Evolutionary conservation across 805 yeast genomes (phyloP), one percentile per base, ranked within the genome.

Genomic region (Sugiyamaella valdiviana): DNA sequence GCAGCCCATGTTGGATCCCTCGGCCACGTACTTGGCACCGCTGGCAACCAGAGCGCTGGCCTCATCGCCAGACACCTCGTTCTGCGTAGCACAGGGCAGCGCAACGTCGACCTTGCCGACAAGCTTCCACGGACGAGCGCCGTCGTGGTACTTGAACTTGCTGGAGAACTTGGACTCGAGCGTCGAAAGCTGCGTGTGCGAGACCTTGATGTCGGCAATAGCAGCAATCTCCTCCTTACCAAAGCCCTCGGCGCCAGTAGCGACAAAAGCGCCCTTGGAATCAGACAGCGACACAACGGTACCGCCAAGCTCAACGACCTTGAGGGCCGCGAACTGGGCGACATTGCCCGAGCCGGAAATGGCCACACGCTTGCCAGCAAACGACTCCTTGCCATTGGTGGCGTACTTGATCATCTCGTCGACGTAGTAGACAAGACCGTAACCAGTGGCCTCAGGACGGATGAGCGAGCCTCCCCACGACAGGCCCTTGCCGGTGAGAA

Each of bases 1-100:
- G 60, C 95, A 91, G 68, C 99, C 98, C 99, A 91, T 91, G 78
- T 91, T 91, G 66, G 98, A 91, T 69, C 99, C 99, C 80, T 91
- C 99, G 62, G 99, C 98, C 66, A 91, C 82, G 77, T 71, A 90
- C 73, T 84, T 84, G 72, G 83, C 80, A 66, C 97, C 98, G 57
- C 93, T 85, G 62, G 85, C 90, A 59, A 91, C 82, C 66, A 91
- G 82, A 64, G 91, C 87, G 78, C 85, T 81, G 57, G 99, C 99
- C 78, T 91, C 99, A 57, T 83, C 95, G 66, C 93, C 96, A 60
- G 93, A 81, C 57, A 91, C 91, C 78, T 91, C 99, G 75, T 91
- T 91, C 76, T 91, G 99, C 54, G 99, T 91, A 55, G 99, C 99
- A 75, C 86, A 87, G 66, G 99, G 99, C 66, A 91, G 79, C 45